Base-by-base conservation (phyloP, 345 rosid genomes). In the Hypericum perforatum region DNA sequence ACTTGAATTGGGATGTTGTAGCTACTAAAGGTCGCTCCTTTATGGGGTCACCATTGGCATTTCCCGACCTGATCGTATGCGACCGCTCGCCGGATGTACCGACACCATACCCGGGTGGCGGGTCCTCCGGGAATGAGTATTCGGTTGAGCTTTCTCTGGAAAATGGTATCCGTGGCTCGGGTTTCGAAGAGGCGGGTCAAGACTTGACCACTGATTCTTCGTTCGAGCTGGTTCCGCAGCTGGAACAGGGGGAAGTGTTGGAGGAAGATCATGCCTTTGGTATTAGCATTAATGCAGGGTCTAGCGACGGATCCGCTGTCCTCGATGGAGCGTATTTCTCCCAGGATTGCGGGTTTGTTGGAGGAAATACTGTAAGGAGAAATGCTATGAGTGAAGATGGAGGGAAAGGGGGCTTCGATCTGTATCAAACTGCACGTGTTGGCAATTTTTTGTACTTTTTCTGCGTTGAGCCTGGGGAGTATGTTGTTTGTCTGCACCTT, bases 121-220 rank as follows among this genome's bases (percentile, higher is more conserved):
- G 67, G 59, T 79, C 89, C 9, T 77, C 85, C 8, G 82, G 49
- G 39, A 59, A 22, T 8, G 68, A 63, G 56, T 49, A 49, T 49
- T 78, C 79, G 1, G 54, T 76, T 56, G 90, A 91, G 72, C 79
- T 92, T 54, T 92, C 96, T 57, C 69, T 92, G 41, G 88, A 87
- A 65, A 75, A 82, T 55, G 94, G 96, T 41, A 74, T 87, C 44
- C 58, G 72, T 42, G 79, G 73, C 11, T 65, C 82, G 11, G 29
- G 52, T 54, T 32, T 36, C n/a, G 62, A 47, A 0, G 59, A 59
- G 16, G 49, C 39, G 37, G 50, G 62, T 56, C 69, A 53, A 42
- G 80, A 76, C 56, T 53, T 70, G 58, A 74, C 96, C 52, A 89
- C 96, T 0, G 86, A 80, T 53, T 83, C 89, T 54, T 92, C 98